Evolutionary conservation across 2,329 filamentous ascomycete genomes (phyloP).

Genomic region (Ophiostoma pallidulum): DNA sequence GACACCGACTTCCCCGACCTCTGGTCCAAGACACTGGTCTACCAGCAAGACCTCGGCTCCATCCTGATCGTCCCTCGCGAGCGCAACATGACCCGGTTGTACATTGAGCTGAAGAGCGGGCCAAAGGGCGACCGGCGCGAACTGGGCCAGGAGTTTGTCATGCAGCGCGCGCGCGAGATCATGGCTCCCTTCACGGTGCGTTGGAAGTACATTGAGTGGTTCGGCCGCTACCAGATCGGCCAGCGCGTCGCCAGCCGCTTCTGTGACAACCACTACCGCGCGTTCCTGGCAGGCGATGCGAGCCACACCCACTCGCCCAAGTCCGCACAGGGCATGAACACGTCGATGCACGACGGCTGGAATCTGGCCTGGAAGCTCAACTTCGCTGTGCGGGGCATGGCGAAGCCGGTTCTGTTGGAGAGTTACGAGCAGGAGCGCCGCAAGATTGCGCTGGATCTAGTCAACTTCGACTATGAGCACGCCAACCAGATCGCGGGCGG

Average conservation of each 20-base stretch:
- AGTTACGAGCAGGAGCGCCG: slow-evolving; percentile 56
- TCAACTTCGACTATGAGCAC: slow-evolving; percentile 45
- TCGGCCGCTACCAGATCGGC: slow-evolving; percentile 61
- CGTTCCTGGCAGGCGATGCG: slow-evolving; percentile 56
- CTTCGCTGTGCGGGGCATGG: slow-evolving; percentile 45
- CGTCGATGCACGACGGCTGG: slow-evolving; percentile 52
- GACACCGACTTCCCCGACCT: slow-evolving; percentile 66
- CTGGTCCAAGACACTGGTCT: slow-evolving; percentile 64
- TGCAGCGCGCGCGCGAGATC: slow-evolving; percentile 50
- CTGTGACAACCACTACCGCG: slow-evolving; percentile 47
- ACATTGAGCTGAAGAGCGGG: slow-evolving; percentile 43
- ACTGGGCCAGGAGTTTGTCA: slow-evolving; percentile 53
- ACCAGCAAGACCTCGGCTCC: slow-evolving; percentile 56
- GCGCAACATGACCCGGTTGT: slow-evolving; percentile 59
- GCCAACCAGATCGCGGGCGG: slow-evolving; percentile 40
- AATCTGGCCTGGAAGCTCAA: slow-evolving; percentile 54
- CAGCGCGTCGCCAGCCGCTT: slow-evolving; percentile 64
- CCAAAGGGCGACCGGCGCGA: slow-evolving; percentile 20
- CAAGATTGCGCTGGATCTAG: slow-evolving; percentile 49
- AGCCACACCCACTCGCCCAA: slow-evolving; percentile 60
- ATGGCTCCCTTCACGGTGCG: slow-evolving; percentile 48
- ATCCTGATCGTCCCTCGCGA: slow-evolving; percentile 67
- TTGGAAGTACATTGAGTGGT: slow-evolving; percentile 58
- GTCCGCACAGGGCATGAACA: slow-evolving; percentile 55
- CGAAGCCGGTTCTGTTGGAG: slow-evolving; percentile 43